Evolutionary conservation across 1,284 basidiomycete genomes (phyloP).

Genomic region (Sutorius eximius): DNA sequence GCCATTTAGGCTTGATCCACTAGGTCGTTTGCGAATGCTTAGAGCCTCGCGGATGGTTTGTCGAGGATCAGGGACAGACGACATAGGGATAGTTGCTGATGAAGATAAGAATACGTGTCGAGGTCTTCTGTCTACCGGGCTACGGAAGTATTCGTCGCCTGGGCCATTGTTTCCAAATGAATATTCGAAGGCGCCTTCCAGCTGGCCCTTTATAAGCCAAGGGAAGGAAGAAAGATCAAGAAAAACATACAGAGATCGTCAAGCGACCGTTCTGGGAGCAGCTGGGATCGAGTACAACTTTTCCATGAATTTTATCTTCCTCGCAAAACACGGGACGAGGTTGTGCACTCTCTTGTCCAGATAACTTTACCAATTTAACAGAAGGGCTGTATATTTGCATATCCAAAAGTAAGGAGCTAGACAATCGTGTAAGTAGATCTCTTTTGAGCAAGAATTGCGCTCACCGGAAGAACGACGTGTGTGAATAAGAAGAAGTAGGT

Average conservation of each 20-base stretch:
- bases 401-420: conserved; percentile 56
- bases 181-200: conserved; percentile 65
- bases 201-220: conserved; percentile 36
- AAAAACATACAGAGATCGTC: conserved; percentile 49
- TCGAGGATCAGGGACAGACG: conserved; percentile 42
- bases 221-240: not conserved
- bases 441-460: conserved; percentile 1
- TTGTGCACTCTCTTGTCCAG: conserved; percentile 36
- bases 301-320: conserved; percentile 59
- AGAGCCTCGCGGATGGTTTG: conserved; percentile 56
- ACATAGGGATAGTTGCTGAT: conserved; percentile 46
- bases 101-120: conserved; percentile 61
- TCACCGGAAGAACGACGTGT: conserved; percentile 50
- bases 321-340: conserved; percentile 59
- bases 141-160: conserved; percentile 22
- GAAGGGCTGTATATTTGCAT: conserved; percentile 60
- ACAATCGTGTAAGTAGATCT: not conserved
- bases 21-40: conserved; percentile 42
- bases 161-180: conserved; percentile 35
- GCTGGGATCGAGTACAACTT: conserved; percentile 52
- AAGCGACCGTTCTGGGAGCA: conserved; percentile 56
- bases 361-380: conserved; percentile 46
- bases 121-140: conserved; percentile 34
- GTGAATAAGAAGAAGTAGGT: conserved; percentile 30
- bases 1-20: conserved; percentile 40